A percentile compares a stretch with the other conserved stretches of the same genome.
Conservation (phyloP, 768 basidiomycete species). For the Gelatoporia subvermispora region DNA sequence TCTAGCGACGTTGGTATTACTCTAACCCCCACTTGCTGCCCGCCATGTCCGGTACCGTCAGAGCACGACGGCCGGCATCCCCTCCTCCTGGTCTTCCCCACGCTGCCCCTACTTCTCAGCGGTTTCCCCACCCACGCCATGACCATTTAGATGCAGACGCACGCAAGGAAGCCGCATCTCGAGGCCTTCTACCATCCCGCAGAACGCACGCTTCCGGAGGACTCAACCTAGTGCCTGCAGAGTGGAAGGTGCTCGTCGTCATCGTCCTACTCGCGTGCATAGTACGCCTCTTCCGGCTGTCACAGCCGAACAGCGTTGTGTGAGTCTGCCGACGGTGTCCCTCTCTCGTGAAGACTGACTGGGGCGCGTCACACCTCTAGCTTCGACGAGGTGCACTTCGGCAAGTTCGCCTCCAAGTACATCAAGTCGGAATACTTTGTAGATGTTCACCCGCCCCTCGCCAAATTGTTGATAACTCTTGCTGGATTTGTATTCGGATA, state of each 20-base stretch:
- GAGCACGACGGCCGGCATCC: conserved; percentile 65
- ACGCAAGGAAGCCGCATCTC: conserved; percentile 64
- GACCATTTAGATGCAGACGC: conserved; percentile 74
- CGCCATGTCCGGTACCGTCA: conserved; percentile 44
- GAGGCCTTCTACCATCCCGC: conserved; percentile 51
- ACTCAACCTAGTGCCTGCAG: conserved; percentile 59
- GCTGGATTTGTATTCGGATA: conserved; percentile 85
- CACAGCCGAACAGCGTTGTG: conserved; percentile 90
- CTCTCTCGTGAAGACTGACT: background rate
- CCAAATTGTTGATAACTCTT: conserved; percentile 91
- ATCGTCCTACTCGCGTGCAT: conserved; percentile 64
- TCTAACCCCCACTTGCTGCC: background rate
- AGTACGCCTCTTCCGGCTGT: conserved; percentile 86
- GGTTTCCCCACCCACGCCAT: conserved; percentile 62
- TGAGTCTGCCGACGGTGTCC: conserved; percentile 36
- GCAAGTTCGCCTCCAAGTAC: conserved; percentile 93
- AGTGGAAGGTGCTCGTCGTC: conserved; percentile 69
- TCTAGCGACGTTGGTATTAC: conserved; percentile 1
- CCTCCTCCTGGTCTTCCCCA: conserved; percentile 48
- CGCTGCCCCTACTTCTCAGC: conserved; percentile 32
- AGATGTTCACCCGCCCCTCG: conserved; percentile 96
- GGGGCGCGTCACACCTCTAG: conserved; percentile 34
- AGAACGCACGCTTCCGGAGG: conserved; percentile 49
- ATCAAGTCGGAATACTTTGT: conserved; percentile 89
- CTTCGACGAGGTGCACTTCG: conserved; percentile 98